Conservation (phyloP, 495 filamentous ascomycete species). For the Aspergillus asperescens region DNA sequence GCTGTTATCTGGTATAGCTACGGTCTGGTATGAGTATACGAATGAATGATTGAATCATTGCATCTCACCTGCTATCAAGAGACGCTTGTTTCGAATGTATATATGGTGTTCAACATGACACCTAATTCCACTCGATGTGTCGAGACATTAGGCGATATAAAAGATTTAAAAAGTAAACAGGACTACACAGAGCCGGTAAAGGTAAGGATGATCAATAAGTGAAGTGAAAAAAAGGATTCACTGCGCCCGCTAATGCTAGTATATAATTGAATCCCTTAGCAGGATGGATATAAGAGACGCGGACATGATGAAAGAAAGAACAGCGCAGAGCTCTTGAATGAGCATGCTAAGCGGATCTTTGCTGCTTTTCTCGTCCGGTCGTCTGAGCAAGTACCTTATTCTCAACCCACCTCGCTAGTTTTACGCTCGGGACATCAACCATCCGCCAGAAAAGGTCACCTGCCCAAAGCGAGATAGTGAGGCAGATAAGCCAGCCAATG, state of each 20-base stretch:
- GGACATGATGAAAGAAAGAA: background rate
- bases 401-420: conserved; percentile 51
- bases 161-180: background rate
- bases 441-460: conserved; percentile 56
- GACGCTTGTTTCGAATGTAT: background rate
- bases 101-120: background rate
- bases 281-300: background rate
- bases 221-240: background rate
- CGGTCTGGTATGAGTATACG: conserved; percentile 38
- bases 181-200: no score
- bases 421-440: conserved; percentile 55
- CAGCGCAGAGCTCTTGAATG: background rate
- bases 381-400: conserved; percentile 28
- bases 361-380: conserved; percentile 5
- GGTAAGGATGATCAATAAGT: background rate
- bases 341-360: background rate
- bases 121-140: background rate
- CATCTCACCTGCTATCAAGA: background rate
- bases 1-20: conserved; percentile 4
- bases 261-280: background rate
- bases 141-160: background rate
- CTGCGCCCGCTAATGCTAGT: conserved; percentile 10
- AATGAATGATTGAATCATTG: conserved; percentile 33
- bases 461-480: conserved; percentile 50
- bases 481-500: conserved; percentile 44